Evolutionary conservation across 495 filamentous ascomycete species (phyloP).

Genomic region (Parathielavia appendiculata): DNA sequence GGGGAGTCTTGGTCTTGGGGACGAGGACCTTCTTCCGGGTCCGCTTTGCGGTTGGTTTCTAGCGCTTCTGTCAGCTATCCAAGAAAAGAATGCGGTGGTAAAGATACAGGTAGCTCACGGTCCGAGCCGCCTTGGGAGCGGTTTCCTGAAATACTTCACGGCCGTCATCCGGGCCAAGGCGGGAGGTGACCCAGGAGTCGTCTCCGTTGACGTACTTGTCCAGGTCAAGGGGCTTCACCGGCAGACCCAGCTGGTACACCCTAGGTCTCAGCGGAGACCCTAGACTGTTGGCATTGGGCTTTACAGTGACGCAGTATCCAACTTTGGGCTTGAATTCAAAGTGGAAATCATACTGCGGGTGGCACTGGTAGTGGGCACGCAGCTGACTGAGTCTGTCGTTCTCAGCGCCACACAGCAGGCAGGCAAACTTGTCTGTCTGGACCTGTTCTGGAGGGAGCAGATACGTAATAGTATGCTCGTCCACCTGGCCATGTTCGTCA

Average conservation of each 20-base stretch:
- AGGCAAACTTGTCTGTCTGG: conserved; percentile 38
- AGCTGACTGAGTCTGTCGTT: conserved; percentile 42
- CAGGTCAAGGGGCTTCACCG: conserved; percentile 36
- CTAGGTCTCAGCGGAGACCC: conserved; percentile 21
- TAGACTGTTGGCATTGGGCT: conserved; percentile 12
- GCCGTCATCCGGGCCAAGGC: conserved; percentile 38
- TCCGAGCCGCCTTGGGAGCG: not conserved
- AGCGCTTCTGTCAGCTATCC: not conserved
- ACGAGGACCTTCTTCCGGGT: conserved; percentile 33
- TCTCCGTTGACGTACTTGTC: conserved; percentile 40
- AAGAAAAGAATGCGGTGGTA: not conserved
- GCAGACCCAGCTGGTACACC: conserved; percentile 36
- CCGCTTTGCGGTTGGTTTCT: conserved; percentile 13
- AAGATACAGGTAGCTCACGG: not conserved
- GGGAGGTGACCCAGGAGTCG: conserved; percentile 36
- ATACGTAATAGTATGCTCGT: conserved; percentile 41
- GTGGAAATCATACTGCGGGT: conserved; percentile 42
- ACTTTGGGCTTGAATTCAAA: conserved; percentile 31
- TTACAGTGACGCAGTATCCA: conserved; percentile 23
- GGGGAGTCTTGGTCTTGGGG: conserved; percentile 45
- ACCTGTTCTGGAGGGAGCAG: conserved; percentile 41
- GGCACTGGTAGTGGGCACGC: conserved; percentile 41
- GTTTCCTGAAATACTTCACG: conserved; percentile 16
- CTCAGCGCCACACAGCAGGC: conserved; percentile 43
- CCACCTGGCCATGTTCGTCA: conserved; percentile 26